A percentile compares a stretch with the other conserved stretches of the same genome.
These are phyloP conservation scores for Yamadazyma songkhlaensis DNA, from an alignment of 1,139 yeast genomes.

Conservation along the genomic window DNA sequence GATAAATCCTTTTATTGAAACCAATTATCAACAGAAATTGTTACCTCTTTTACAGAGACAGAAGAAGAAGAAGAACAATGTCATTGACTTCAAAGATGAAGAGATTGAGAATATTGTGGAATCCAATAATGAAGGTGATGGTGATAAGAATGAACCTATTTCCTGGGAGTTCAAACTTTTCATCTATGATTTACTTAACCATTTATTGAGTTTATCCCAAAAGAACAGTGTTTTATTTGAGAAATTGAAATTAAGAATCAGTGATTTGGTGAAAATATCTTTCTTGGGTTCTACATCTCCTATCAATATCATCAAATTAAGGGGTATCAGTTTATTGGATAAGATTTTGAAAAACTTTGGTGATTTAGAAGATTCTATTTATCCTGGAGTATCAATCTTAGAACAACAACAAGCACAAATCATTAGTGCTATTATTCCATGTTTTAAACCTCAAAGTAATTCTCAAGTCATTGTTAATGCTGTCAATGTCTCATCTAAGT, in stretches of 20 bases:
- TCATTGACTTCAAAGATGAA: constrained; percentile 42
- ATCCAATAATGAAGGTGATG: constrained; percentile 16
- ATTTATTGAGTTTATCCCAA: constrained; percentile 44
- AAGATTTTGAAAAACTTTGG: constrained; percentile 46
- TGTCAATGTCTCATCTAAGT: constrained; percentile 74
- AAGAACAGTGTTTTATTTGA: constrained; percentile 38
- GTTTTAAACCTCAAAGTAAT: constrained; percentile 74
- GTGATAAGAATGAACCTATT: constrained; percentile 57
- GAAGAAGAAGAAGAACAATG: constrained; percentile 33
- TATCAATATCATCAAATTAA: constrained; percentile 55
- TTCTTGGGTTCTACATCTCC: constrained; percentile 81
- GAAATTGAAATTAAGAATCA: constrained; percentile 49
- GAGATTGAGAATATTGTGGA: constrained; percentile 45
- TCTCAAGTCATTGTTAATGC: constrained; percentile 77
- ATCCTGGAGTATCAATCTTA: constrained; percentile 66
- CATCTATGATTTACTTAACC: constrained; percentile 57
- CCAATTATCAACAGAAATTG: constrained; percentile 40
- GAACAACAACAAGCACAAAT: constrained; percentile 96
- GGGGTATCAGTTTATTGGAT: constrained; percentile 64
- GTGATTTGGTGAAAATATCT: constrained; percentile 77
- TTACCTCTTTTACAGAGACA: constrained; percentile 45
- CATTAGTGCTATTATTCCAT: constrained; percentile 84
- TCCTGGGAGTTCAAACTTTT: constrained; percentile 67
- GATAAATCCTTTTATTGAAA: constrained; percentile 37
- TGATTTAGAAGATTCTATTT: constrained; percentile 68